Conservation (phyloP, 2,329 filamentous ascomycete species). For the Aspergillus melleus region DNA sequence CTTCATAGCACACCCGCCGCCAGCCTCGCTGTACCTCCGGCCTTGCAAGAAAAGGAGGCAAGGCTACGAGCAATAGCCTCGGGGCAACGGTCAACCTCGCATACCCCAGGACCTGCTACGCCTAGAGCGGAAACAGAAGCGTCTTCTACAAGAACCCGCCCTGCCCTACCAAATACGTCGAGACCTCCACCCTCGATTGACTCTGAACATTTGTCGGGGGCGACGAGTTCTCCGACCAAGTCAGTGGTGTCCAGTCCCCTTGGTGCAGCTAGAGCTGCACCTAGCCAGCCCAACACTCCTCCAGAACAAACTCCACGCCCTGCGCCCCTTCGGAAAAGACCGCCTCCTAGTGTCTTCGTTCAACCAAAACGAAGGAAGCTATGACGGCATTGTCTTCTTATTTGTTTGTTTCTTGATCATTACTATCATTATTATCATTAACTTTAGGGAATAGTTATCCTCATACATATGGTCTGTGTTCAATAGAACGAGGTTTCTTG, state of each 20-base stretch:
- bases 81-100: constrained; percentile 17
- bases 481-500: neutral
- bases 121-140: neutral
- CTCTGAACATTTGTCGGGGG: neutral
- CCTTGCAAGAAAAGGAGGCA: constrained; percentile 31
- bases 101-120: constrained; percentile 3
- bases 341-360: constrained; percentile 33
- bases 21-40: constrained; percentile 6
- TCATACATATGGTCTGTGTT: neutral
- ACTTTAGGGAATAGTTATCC: neutral
- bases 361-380: constrained; percentile 31
- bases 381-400: constrained; percentile 12
- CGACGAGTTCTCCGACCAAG: neutral
- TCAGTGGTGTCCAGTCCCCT: neutral
- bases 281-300: neutral
- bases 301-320: constrained; percentile 17
- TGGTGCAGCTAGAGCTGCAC: neutral
- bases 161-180: neutral
- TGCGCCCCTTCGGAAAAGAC: constrained; percentile 29
- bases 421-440: neutral
- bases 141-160: neutral
- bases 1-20: constrained; percentile 2
- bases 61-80: constrained; percentile 32
- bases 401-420: neutral
- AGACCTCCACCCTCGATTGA: constrained; percentile 4